Percentiles rank a stretch among this genome's conserved stretches.
Evolutionary conservation across 768 basidiomycete genomes (phyloP).

Genomic region (Russula sp.): DNA sequence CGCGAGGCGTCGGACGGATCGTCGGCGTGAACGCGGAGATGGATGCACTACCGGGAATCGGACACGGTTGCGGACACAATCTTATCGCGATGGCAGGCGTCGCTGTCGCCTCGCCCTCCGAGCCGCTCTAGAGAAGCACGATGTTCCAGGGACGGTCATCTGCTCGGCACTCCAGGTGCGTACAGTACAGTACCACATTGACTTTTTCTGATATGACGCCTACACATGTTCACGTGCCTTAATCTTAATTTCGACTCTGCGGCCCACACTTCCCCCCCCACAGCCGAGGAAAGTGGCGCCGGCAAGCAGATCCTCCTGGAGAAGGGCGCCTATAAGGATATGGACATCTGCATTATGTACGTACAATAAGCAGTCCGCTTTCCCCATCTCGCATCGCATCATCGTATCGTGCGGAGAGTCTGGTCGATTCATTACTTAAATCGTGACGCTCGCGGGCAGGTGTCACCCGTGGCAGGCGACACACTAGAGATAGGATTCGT

Average conservation of each 20-base stretch:
- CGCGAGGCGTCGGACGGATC: conserved; percentile 52
- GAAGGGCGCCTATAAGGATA: conserved; percentile 71
- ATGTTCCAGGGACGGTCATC: conserved; percentile 63
- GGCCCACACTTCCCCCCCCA: neutral
- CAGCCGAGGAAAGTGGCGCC: conserved; percentile 75
- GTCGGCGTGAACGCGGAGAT: conserved; percentile 82
- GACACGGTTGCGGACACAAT: conserved; percentile 78
- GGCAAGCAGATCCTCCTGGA: conserved; percentile 76
- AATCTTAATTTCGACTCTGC: neutral
- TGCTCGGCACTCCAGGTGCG: conserved; percentile 68
- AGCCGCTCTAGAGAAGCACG: conserved; percentile 59
- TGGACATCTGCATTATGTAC: conserved; percentile 80
- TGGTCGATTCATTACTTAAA: neutral
- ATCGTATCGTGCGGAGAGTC: neutral
- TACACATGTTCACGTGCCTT: neutral
- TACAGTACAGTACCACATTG: neutral
- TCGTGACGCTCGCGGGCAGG: conserved; percentile 46
- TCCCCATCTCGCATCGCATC: neutral
- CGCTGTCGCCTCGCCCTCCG: conserved; percentile 73
- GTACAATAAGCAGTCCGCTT: conserved; percentile 21
- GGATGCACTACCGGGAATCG: conserved; percentile 55
- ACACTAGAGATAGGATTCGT: conserved; percentile 50
- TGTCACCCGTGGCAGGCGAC: conserved; percentile 67
- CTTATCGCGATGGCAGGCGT: conserved; percentile 77
- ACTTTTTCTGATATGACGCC: neutral